phyloP scores from a whole-genome alignment of 1,284 basidiomycete genomes.

The Ustilago vetiveriae region DNA sequence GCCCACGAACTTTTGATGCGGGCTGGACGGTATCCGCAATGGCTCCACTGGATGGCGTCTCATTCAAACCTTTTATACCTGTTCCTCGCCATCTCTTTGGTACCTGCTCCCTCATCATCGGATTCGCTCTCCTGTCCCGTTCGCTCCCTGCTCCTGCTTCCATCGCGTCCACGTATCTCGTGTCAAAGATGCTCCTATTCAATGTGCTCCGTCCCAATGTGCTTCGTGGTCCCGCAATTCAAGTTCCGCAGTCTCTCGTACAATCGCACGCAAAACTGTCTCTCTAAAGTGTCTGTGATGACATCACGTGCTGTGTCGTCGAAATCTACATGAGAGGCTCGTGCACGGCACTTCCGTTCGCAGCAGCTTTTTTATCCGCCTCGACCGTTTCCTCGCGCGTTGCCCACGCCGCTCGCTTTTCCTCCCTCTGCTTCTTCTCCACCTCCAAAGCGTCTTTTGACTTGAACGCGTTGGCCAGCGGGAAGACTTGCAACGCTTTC shows the following conservation, averaged over 20 bases:
- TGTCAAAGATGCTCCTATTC: background rate
- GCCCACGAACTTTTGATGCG: too few species aligned
- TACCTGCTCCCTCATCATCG: background rate
- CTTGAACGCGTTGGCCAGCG: conserved; percentile 68
- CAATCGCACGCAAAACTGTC: background rate
- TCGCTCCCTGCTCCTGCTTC: background rate
- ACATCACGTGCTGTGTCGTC: too few species aligned
- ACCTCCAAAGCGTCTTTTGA: conserved; percentile 53
- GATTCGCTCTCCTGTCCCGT: background rate
- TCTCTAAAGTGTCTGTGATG: too few species aligned
- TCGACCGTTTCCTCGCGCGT: conserved; percentile 8
- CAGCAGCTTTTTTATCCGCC: background rate
- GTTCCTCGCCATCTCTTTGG: background rate
- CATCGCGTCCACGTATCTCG: background rate
- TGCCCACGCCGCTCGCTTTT: conserved; percentile 5
- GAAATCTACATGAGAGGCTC: conserved; percentile 13
- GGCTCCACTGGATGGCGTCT: background rate
- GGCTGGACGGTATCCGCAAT: too few species aligned
- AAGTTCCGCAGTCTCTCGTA: background rate
- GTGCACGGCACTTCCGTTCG: conserved; percentile 2
- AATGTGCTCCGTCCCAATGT: conserved; percentile 5
- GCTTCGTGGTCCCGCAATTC: background rate
- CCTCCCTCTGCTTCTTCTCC: conserved; percentile 24
- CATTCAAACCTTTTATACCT: background rate
- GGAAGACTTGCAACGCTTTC: conserved; percentile 59